phyloP scores from a whole-genome alignment of 352 stramenopile genomes.

The Phytophthora colocasiae region DNA sequence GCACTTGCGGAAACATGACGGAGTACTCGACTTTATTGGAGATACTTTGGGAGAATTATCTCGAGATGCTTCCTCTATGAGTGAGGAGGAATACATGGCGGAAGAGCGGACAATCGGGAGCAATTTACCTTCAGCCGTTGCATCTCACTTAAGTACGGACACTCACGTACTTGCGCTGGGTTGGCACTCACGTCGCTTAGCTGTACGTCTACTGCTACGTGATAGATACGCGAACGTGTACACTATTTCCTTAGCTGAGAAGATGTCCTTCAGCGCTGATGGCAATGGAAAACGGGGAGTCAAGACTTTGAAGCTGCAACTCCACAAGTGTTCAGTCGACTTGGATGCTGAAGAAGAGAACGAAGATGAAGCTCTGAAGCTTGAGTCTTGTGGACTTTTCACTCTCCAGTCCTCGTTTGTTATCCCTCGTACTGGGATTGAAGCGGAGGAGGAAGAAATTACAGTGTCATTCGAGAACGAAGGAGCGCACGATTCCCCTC shows the following conservation, averaged over 20 bases:
- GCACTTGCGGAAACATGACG: slow-evolving; percentile 14
- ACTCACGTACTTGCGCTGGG: slow-evolving; percentile 41
- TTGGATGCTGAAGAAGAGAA: slow-evolving; percentile 10
- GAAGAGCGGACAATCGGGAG: slow-evolving; percentile 26
- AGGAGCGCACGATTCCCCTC: slow-evolving; percentile 6
- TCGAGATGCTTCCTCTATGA: slow-evolving; percentile 26
- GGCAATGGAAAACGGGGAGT: slow-evolving; percentile 9
- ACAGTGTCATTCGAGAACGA: slow-evolving; percentile 23
- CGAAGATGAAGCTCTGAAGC: slow-evolving; percentile 16
- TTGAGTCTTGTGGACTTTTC: slow-evolving; percentile 30
- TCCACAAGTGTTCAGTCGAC: slow-evolving; percentile 31
- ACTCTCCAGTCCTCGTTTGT: slow-evolving; percentile 31
- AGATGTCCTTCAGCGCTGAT: slow-evolving; percentile 15
- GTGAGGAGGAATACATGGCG: slow-evolving; percentile 12
- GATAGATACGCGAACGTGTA: slow-evolving; percentile 43
- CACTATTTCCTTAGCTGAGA: slow-evolving; percentile 26
- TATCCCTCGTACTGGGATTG: slow-evolving; percentile 1
- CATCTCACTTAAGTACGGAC: slow-evolving; percentile 25
- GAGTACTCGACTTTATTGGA: slow-evolving; percentile 38
- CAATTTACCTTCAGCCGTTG: slow-evolving; percentile 25
- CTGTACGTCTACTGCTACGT: slow-evolving; percentile 30
- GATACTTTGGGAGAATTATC: slow-evolving; percentile 26
- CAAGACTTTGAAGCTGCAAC: slow-evolving; percentile 31
- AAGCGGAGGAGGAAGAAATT: slow-evolving; percentile 17
- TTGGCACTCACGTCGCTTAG: slow-evolving; percentile 19